A percentile compares a stretch with the other conserved stretches of the same genome.
Evolutionary conservation across 2,329 filamentous ascomycete genomes (phyloP).

Genomic region (Taxawa tesnikishii): DNA sequence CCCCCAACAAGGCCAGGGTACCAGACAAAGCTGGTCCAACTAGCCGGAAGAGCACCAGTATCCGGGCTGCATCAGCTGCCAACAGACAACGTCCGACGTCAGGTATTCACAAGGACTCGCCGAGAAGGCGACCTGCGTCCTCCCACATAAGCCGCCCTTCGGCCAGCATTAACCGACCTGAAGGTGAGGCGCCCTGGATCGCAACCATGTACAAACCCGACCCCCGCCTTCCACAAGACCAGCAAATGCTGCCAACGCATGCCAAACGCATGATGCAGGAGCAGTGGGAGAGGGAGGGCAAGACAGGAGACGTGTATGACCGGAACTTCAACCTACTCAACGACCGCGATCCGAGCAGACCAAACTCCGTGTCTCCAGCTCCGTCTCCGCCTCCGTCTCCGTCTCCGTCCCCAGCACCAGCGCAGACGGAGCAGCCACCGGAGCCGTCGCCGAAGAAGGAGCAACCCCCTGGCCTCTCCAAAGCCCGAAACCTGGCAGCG

Average conservation of each 20-base stretch:
- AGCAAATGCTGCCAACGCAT: conserved; percentile 90
- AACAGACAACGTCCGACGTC: conserved; percentile 16
- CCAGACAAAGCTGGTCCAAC: no score
- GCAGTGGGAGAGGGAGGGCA: conserved; percentile 87
- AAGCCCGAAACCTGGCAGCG: conserved; percentile 14
- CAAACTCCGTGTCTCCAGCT: conserved; percentile 27
- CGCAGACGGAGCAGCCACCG: neutral
- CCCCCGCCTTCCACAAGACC: conserved; percentile 81
- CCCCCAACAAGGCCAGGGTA: no score
- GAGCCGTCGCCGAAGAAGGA: neutral
- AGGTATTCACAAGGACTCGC: conserved; percentile 14
- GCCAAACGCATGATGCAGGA: conserved; percentile 85
- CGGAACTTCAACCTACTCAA: conserved; percentile 77
- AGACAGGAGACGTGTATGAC: conserved; percentile 75
- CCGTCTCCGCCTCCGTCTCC: conserved; percentile 4
- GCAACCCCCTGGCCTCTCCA: conserved; percentile 12
- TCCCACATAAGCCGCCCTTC: conserved; percentile 19
- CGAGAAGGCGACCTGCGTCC: conserved; percentile 12
- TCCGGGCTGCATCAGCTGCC: conserved; percentile 1
- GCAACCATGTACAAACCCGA: conserved; percentile 92
- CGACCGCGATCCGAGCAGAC: conserved; percentile 37
- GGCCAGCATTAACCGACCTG: conserved; percentile 49
- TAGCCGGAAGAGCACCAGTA: conserved; percentile 2
- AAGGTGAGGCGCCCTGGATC: conserved; percentile 94
- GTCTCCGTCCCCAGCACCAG: neutral